Evolutionary conservation across 164 flowering plant genomes (phyloP), one percentile per base, ranked within the genome.

Genomic region (Paratinospora sagittata): DNA sequence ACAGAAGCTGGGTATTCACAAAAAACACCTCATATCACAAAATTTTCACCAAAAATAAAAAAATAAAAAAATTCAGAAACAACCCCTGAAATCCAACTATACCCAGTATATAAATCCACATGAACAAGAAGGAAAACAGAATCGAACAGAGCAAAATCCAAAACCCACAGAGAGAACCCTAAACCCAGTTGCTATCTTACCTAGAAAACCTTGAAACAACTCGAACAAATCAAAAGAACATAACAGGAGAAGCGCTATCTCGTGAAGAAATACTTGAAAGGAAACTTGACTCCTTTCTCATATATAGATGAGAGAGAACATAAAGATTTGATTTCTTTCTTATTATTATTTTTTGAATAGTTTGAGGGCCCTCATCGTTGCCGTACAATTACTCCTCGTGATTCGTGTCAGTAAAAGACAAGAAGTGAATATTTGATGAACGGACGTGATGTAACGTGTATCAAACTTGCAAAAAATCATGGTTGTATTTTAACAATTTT

Each of bases 191-290:
- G 6, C 23, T 17, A 3, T 23, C 61, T 36, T 58, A 69, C 72
- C 72, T 69, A 12, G 6, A 19, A 10, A 67, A 27, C 33, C 65
- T 69, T 19, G 45, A 36, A 21, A 33, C 17, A 49, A 68, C 41
- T 68, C 47, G 14, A 69, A 10, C 49, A 62, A 62, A 27, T 62
- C 34, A 58, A 27, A 69, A 33, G 6, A 57, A 58, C 8, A 69
- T 7, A 37, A 36, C 21, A 69, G 65, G 13, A 36, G 47, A 68
- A 55, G 63, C 34, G 24, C 27, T 62, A 26, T 26, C 33, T 16
- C 8, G 16, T 55, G 64, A 52, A 52, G n/a, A 52, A 39, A 52
- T 52, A n/a, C 1, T n/a, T n/a, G n/a, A n/a, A n/a, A n/a, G n/a
- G n/a, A 4, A 57, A 30, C 47, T 69, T 27, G 14, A 57, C 72